phyloP scores from a whole-genome alignment of 2,329 filamentous ascomycete genomes.

The Colletotrichum karsti region DNA sequence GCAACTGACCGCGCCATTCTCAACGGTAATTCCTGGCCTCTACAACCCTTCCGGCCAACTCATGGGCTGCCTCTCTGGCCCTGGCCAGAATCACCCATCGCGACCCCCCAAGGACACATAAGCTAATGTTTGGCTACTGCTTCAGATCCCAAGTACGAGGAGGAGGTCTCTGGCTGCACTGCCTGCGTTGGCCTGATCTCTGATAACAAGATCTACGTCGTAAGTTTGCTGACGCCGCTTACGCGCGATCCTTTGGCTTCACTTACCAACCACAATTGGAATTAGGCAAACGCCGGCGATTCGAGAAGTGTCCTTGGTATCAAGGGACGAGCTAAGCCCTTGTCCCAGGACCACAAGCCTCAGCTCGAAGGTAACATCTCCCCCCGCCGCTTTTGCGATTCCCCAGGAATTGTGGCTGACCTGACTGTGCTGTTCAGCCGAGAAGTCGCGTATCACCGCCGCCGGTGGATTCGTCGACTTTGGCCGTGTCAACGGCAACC shows the following conservation, averaged over 20 bases:
- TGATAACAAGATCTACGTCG: constrained; percentile 91
- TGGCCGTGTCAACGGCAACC: constrained; percentile 96
- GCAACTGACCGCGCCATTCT: constrained; percentile 96
- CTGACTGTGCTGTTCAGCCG: constrained; percentile 63
- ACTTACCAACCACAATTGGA: constrained; percentile 16
- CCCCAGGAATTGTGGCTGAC: constrained; percentile 4
- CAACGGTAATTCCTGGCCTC: constrained; percentile 71
- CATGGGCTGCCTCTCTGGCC: background rate
- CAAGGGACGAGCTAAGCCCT: constrained; percentile 94
- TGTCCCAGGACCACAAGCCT: constrained; percentile 99
- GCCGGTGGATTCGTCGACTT: constrained; percentile 99
- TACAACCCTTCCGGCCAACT: constrained; percentile 34
- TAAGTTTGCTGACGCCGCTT: constrained; percentile 61
- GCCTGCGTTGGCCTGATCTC: constrained; percentile 91
- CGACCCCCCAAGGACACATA: background rate
- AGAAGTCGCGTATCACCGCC: constrained; percentile 95
- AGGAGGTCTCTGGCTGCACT: constrained; percentile 97
- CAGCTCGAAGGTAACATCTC: constrained; percentile 85
- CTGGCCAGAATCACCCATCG: background rate
- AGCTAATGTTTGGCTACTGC: constrained; percentile 15
- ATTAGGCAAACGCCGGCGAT: constrained; percentile 94
- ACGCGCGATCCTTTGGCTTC: constrained; percentile 34
- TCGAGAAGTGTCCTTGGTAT: constrained; percentile 94
- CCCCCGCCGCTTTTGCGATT: background rate
- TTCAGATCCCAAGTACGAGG: constrained; percentile 93